phyloP scores from a whole-genome alignment of 345 rosid genomes.

The Toxicodendron radicans region DNA sequence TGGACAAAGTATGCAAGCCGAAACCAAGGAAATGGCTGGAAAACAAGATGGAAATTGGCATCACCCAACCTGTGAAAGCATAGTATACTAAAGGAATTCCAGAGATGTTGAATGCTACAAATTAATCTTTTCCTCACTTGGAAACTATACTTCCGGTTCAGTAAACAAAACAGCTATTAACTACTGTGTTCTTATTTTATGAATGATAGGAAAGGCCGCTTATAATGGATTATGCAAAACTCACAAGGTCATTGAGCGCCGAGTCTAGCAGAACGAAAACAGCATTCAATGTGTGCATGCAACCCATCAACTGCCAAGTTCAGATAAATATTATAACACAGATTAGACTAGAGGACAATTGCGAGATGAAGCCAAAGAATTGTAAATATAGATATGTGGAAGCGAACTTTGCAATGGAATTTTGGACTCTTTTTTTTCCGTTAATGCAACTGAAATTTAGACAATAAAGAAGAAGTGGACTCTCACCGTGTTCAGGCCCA shows the following conservation, averaged over 20 bases:
- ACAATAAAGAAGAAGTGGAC: not conserved
- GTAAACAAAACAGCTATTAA: too few species aligned
- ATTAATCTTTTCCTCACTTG: too few species aligned
- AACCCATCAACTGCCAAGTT: constrained; percentile 67
- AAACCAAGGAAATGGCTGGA: constrained; percentile 82
- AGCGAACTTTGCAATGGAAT: not conserved
- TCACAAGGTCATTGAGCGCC: constrained; percentile 69
- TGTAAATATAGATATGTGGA: not conserved
- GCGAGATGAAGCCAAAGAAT: not conserved
- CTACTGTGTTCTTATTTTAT: too few species aligned
- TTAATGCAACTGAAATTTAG: not conserved
- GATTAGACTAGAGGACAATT: not conserved
- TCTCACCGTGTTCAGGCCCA: constrained; percentile 62
- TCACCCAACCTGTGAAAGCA: not conserved
- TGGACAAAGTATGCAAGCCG: constrained; percentile 72
- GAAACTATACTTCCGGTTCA: too few species aligned
- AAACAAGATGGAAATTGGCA: not conserved
- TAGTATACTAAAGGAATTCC: too few species aligned
- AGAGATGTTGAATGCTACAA: too few species aligned
- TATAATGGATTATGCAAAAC: constrained; percentile 20
- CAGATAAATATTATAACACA: not conserved
- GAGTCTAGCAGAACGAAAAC: constrained; percentile 63
- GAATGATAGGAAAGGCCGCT: too few species aligned
- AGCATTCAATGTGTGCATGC: constrained; percentile 76
- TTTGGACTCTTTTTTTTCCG: not conserved